Percentiles rank a stretch among this genome's conserved stretches.
These are phyloP conservation scores for Komagataella pastoris DNA, from an alignment of 805 yeast genomes.

Conservation along the genomic window DNA sequence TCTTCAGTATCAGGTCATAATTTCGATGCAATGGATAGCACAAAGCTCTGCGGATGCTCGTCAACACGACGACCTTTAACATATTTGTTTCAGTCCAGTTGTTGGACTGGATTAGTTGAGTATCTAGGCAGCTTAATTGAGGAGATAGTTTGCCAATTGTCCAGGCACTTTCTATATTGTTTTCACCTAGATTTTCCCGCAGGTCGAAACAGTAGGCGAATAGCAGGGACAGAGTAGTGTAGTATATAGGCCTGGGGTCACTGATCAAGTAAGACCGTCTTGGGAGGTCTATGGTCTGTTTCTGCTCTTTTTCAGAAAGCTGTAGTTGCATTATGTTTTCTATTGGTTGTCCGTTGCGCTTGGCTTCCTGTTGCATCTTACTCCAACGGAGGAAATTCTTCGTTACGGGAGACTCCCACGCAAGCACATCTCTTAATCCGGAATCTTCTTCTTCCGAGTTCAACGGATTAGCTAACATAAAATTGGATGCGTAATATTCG, in stretches of 20 bases:
- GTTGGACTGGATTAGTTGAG: slow-evolving; percentile 28
- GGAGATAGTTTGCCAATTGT: slow-evolving; percentile 80
- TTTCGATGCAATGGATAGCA: slow-evolving; percentile 72
- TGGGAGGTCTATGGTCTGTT: slow-evolving; percentile 59
- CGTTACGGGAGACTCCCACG: slow-evolving; percentile 38
- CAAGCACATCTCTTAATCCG: slow-evolving; percentile 27
- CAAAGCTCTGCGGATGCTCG: slow-evolving; percentile 61
- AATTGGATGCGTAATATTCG: slow-evolving; percentile 81
- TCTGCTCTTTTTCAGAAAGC: slow-evolving; percentile 49
- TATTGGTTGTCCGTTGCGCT: slow-evolving; percentile 20
- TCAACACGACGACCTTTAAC: slow-evolving; percentile 40
- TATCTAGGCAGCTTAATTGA: slow-evolving; percentile 61
- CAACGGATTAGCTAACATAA: slow-evolving; percentile 34
- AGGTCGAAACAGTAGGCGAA: slow-evolving; percentile 68
- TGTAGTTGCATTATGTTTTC: slow-evolving; percentile 9
- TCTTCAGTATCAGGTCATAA: slow-evolving; percentile 41
- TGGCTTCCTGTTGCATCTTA: slow-evolving; percentile 18
- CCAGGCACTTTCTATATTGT: slow-evolving; percentile 87
- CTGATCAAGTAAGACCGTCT: slow-evolving; percentile 43
- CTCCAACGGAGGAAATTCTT: slow-evolving; percentile 33
- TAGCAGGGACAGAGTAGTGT: slow-evolving; percentile 50
- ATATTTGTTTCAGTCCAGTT: slow-evolving; percentile 19
- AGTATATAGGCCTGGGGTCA: slow-evolving; percentile 41
- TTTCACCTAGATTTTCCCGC: slow-evolving; percentile 57
- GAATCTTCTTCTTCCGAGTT: slow-evolving; percentile 37